A percentile compares a stretch with the other conserved stretches of the same genome.
Conservation (phyloP, 345 rosid species). For the Eucalyptus paniculata region DNA sequence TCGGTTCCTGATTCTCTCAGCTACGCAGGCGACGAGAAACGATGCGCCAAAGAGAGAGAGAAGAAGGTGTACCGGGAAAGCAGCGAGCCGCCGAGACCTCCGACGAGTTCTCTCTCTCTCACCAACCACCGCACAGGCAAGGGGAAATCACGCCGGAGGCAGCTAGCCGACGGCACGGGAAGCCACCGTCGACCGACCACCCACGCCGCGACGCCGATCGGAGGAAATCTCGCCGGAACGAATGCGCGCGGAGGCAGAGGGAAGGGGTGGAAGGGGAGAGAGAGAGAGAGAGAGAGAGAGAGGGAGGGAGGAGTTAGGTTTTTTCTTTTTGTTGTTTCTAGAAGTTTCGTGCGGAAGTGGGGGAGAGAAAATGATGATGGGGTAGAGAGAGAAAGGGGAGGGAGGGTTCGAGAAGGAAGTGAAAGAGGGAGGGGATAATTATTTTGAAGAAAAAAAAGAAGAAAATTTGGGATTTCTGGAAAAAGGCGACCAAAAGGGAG, state of each 20-base stretch:
- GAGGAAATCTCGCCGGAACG: background rate
- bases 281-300: background rate
- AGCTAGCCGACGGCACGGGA: background rate
- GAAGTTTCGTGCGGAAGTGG: constrained; percentile 51
- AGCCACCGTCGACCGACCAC: background rate
- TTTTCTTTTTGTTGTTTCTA: constrained; percentile 35
- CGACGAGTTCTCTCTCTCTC: background rate
- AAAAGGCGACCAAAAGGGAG: background rate
- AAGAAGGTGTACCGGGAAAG: background rate
- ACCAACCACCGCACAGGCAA: background rate
- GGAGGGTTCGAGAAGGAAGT: background rate
- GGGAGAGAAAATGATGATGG: background rate
- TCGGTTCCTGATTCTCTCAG: background rate
- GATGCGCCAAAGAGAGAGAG: background rate
- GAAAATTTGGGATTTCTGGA: background rate
- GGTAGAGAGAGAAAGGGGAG: background rate
- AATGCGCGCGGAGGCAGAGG: too few relatives aligned
- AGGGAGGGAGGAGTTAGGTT: background rate
- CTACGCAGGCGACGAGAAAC: background rate
- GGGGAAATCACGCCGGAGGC: background rate
- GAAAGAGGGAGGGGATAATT: background rate
- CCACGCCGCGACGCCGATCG: background rate
- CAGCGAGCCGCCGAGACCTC: background rate
- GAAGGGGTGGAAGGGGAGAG: background rate
- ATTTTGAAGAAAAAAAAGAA: background rate